A percentile compares a stretch with the other conserved stretches of the same genome.
Evolutionary conservation across 2,329 filamentous ascomycete genomes (phyloP).

Genomic region (Curvularia verruculosa): DNA sequence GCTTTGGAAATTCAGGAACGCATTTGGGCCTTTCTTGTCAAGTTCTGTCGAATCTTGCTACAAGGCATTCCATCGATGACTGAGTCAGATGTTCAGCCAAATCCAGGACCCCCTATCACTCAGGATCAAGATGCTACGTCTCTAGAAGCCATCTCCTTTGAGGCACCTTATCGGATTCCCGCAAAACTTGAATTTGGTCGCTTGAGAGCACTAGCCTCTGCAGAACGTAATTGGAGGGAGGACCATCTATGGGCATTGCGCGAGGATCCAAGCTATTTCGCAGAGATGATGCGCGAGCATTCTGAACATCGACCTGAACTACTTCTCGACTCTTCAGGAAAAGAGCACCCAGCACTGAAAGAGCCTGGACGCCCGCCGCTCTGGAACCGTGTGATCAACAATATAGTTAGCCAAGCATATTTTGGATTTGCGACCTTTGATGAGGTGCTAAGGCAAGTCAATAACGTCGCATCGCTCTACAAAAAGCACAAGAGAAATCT

Average conservation of each 20-base stretch:
- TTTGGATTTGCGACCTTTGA: conserved; percentile 22
- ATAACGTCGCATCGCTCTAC: conserved; percentile 11
- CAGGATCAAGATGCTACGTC: conserved; percentile 12
- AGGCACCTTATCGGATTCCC: conserved; percentile 62
- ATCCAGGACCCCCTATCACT: conserved; percentile 11
- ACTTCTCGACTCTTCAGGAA: conserved; percentile 10
- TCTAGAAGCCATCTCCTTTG: conserved; percentile 45
- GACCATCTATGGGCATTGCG: conserved; percentile 53
- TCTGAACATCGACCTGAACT: conserved; percentile 54
- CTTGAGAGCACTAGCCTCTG: conserved; percentile 41
- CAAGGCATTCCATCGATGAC: conserved; percentile 51
- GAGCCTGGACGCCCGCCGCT: conserved; percentile 12
- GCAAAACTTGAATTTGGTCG: conserved; percentile 54
- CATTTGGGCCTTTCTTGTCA: conserved; percentile 57
- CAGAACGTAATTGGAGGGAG: conserved; percentile 10
- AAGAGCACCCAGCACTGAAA: neutral
- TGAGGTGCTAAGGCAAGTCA: conserved; percentile 19
- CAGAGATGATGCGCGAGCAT: conserved; percentile 52
- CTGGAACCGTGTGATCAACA: conserved; percentile 24
- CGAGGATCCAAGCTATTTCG: conserved; percentile 66
- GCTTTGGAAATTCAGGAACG: conserved; percentile 60
- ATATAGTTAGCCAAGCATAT: conserved; percentile 1
- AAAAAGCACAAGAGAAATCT: conserved; percentile 5
- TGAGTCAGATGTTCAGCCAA: conserved; percentile 1
- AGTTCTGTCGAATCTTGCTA: conserved; percentile 55